Conservation (phyloP, 768 basidiomycete genomes). For the Cantharellus anzutake region DNA sequence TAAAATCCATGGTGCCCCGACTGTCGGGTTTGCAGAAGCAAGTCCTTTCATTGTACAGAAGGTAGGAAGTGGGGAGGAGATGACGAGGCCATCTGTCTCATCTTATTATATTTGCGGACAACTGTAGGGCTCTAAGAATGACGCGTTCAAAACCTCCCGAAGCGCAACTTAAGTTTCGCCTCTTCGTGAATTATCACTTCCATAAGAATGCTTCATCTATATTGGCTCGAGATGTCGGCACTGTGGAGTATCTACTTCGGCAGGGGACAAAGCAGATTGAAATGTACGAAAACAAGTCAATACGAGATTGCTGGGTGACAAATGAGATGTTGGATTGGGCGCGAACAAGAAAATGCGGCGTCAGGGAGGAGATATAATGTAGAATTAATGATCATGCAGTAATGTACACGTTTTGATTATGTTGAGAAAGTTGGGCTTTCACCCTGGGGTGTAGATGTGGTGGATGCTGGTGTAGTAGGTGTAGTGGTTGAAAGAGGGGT, state of each 20-base stretch:
- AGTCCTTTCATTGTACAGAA: slow-evolving; percentile 33
- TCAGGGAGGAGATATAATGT: too few species aligned
- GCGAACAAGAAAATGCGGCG: neutral
- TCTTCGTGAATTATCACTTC: slow-evolving; percentile 53
- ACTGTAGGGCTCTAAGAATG: slow-evolving; percentile 53
- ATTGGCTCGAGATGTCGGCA: slow-evolving; percentile 44
- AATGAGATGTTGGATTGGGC: slow-evolving; percentile 50
- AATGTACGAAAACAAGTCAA: slow-evolving; percentile 41
- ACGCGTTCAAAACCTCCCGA: slow-evolving; percentile 41
- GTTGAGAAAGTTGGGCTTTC: too few species aligned
- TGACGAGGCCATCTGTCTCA: neutral
- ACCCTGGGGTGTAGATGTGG: too few species aligned
- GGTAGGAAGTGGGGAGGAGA: slow-evolving; percentile 18
- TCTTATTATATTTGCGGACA: neutral
- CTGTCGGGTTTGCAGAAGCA: slow-evolving; percentile 35
- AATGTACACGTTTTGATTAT: too few species aligned
- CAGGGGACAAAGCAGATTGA: slow-evolving; percentile 48
- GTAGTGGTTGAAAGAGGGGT: too few species aligned
- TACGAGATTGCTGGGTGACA: slow-evolving; percentile 61
- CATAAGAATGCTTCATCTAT: slow-evolving; percentile 39
- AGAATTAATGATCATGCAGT: too few species aligned
- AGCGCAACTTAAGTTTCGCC: slow-evolving; percentile 42
- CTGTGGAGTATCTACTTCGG: slow-evolving; percentile 60
- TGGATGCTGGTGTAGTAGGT: too few species aligned
- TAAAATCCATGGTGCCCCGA: neutral